Evolutionary conservation across 2,329 filamentous ascomycete species (phyloP).

Genomic region (Fusarium circinatum): DNA sequence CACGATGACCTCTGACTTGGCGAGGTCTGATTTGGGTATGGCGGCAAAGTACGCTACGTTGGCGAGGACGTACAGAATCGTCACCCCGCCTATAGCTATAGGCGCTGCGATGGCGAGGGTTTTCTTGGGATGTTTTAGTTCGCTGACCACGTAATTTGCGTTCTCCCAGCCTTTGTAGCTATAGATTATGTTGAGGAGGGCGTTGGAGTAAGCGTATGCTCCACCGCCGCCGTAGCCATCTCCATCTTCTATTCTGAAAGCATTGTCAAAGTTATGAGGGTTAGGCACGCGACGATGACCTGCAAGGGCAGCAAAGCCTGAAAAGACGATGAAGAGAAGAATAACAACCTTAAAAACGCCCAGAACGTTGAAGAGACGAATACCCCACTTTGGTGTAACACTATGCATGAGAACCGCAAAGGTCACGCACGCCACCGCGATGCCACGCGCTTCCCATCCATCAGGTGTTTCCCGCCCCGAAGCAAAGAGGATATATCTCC

Average conservation of each 20-base stretch:
- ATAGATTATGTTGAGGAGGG: slow-evolving; percentile 68
- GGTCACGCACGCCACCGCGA: slow-evolving; percentile 64
- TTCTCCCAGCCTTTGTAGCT: slow-evolving; percentile 73
- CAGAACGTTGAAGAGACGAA: slow-evolving; percentile 67
- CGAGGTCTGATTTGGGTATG: slow-evolving; percentile 67
- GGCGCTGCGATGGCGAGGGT: slow-evolving; percentile 67
- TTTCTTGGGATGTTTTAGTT: slow-evolving; percentile 64
- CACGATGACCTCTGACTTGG: slow-evolving; percentile 67
- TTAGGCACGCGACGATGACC: slow-evolving; percentile 59
- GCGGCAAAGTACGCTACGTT: slow-evolving; percentile 75
- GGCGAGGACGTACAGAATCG: slow-evolving; percentile 69
- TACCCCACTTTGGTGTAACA: slow-evolving; percentile 65
- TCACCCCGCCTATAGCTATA: slow-evolving; percentile 66
- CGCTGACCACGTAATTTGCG: slow-evolving; percentile 69
- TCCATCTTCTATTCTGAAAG: slow-evolving; percentile 59
- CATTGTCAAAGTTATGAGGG: slow-evolving; percentile 67
- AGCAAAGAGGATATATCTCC: slow-evolving; percentile 66
- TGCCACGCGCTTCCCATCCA: slow-evolving; percentile 67
- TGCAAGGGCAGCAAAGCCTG: slow-evolving; percentile 66
- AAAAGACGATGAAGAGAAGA: slow-evolving; percentile 69
- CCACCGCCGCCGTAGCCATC: slow-evolving; percentile 60
- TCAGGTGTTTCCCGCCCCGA: slow-evolving; percentile 59
- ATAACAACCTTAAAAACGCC: slow-evolving; percentile 70
- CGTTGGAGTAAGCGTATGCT: slow-evolving; percentile 65
- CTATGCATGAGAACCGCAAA: slow-evolving; percentile 65